Base-by-base conservation (phyloP, 2,329 filamentous ascomycete species). In the Neonectria magnoliae region DNA sequence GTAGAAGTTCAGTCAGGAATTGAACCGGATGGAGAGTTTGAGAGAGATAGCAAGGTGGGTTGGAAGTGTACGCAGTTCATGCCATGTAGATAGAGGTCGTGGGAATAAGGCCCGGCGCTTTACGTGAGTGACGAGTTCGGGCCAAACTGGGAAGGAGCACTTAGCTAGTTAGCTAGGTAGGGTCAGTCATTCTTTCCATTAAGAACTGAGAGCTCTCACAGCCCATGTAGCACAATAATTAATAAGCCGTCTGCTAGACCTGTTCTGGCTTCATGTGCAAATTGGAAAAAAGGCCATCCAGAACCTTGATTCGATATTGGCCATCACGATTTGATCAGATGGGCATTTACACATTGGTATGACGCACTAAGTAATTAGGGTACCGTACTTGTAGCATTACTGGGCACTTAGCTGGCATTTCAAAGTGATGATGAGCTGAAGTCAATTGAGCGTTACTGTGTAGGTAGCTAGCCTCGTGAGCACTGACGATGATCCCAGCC, bases 1-100 rank as follows among this genome's bases (percentile, higher is more conserved):
- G 53, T 45, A 36, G 50, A 45, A 47, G 56, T 64, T 42, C 42
- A n/a, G 10, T 42, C 20, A 33, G n/a, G 36, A 27, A 20, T 2
- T 2, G 22, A 20, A 18, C 31, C 4, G 31, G 41, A 58, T 31
- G 31, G 25, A 31, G 27, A 20, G 20, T 4, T 14, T 5, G 44
- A 29, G 20, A 25, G 13, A 25, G 20, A 22, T 47, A 16, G 22
- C 22, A 47, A 22, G 13, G 27, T 27, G 44, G 13, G 14, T 27
- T 16, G 11, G 22, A 25, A 6, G 44, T 16, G 20, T 7, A 25
- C 3, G 20, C 3, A 9, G 6, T 47, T 27, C 20, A 25, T 25
- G 20, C 27, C 13, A 25, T 14, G 20, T 7, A 8, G 36, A 16
- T 44, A 18, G 18, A 44, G 41, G 41, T 18, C 20, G 41, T 22